phyloP scores from a whole-genome alignment of 257 asterid species.

The Capsicum rhomboideum region DNA sequence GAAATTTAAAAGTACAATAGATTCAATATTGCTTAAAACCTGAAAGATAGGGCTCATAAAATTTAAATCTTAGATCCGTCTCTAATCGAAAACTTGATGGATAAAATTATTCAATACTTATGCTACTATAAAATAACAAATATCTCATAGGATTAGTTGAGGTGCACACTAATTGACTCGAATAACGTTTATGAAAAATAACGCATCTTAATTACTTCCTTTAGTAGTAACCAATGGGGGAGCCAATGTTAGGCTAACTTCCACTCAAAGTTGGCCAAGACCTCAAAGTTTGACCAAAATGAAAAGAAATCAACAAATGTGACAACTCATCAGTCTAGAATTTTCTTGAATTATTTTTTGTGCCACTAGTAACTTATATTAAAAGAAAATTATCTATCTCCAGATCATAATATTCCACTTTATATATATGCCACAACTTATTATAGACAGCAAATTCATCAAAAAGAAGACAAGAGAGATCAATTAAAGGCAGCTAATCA shows the following conservation, averaged over 20 bases:
- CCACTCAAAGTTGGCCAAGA: not conserved
- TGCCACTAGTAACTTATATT: not conserved
- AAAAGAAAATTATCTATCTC: not conserved
- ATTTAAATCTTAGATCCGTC: too few species aligned
- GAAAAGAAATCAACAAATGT: not conserved
- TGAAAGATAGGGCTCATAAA: too few species aligned
- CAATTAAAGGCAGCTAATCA: not conserved
- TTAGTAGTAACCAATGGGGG: not conserved
- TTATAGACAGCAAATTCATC: not conserved
- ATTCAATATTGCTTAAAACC: too few species aligned
- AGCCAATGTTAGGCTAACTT: not conserved
- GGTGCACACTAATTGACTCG: too few species aligned
- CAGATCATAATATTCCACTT: not conserved
- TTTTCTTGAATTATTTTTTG: not conserved
- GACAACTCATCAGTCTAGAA: not conserved
- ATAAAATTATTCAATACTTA: not conserved
- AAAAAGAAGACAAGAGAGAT: not conserved
- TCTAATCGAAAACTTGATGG: not conserved
- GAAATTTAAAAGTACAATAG: too few species aligned
- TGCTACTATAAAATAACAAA: not conserved
- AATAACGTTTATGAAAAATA: too few species aligned
- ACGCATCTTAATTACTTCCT: not conserved
- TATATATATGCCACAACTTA: not conserved
- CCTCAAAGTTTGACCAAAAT: not conserved
- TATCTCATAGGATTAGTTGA: not conserved